Conservation (phyloP, 208 protist species). For the Acanthamoeba quina region DNA sequence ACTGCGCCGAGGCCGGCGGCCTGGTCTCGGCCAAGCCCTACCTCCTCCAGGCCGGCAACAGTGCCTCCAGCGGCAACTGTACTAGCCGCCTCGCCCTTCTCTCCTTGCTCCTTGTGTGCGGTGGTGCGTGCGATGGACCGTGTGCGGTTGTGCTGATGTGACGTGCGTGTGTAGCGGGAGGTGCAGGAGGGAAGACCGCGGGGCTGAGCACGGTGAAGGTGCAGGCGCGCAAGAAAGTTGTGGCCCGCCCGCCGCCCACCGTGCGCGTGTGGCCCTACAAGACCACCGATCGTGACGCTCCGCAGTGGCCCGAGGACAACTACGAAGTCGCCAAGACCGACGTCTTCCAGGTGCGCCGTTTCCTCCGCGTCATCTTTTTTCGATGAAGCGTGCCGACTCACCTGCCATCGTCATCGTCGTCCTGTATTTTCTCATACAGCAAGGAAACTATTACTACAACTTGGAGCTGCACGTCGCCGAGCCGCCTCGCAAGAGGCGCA, state of each 20-base stretch:
- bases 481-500: conserved; percentile 32
- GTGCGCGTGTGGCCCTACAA: conserved; percentile 72
- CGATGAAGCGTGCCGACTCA: neutral
- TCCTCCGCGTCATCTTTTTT: neutral
- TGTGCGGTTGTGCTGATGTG: no score
- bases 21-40: conserved; percentile 50
- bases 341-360: neutral
- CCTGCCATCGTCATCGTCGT: neutral
- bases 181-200: neutral
- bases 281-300: neutral
- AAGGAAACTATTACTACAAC: conserved; percentile 10
- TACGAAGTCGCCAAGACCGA: conserved; percentile 48
- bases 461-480: conserved; percentile 33
- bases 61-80: neutral
- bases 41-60: conserved; percentile 11
- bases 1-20: conserved; percentile 26
- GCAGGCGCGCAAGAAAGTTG: neutral
- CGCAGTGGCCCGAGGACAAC: conserved; percentile 45
- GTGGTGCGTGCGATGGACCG: no score
- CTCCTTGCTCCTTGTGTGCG: neutral
- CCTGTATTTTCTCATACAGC: neutral
- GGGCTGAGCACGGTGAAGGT: conserved; percentile 32
- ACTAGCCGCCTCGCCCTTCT: no score
- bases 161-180: no score
- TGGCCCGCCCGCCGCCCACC: neutral